Base-by-base conservation (phyloP, 129 eudicot species). In the Escallonia rubra region DNA sequence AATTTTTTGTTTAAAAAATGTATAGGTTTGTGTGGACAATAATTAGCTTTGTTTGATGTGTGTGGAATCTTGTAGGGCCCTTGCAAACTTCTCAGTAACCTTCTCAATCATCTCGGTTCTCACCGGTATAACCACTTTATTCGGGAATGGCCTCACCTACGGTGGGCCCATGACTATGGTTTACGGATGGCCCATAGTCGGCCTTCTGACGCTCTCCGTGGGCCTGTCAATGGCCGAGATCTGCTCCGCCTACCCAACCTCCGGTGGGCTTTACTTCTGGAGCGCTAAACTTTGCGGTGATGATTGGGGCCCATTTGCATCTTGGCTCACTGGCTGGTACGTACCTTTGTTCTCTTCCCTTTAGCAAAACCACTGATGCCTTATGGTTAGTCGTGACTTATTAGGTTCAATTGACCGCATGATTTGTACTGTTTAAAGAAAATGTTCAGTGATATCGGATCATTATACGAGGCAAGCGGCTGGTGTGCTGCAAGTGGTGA, bases 311-410 rank as follows among this genome's bases (percentile, higher is more conserved):
- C 89, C 96, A 0, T 79, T 88, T 23, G 84, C 91, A 43, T 74
- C 91, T 55, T 88, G 96, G 96, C 77, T 88, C 73, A 85, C 91
- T 2, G 96, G 96, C 68, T 88, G 96, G 96, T 88, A 68, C 10
- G 59, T 54, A 2, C 3, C 6, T 11, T 0, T 34, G 2, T 13
- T 13, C 1, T 23, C 34, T 23, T 23, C 1, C 34, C 34, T 23
- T 23, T 23, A 23, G 34, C 34, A 23, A 23, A 23, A 23, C 1
- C 34, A 23, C 1, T 23, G 34, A 23, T 23, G 1, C 34, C 34
- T 23, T 23, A 23, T 23, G 34, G 34, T 23, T 23, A 23, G 34
- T 23, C 34, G 34, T 23, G 34, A 23, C 34, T 23, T 23, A 23
- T 23, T 23, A 23, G 1, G 34, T 0, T 23, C 34, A 23, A 23